phyloP scores from a whole-genome alignment of 164 flowering plant genomes.

The Stephania yunnanensis region DNA sequence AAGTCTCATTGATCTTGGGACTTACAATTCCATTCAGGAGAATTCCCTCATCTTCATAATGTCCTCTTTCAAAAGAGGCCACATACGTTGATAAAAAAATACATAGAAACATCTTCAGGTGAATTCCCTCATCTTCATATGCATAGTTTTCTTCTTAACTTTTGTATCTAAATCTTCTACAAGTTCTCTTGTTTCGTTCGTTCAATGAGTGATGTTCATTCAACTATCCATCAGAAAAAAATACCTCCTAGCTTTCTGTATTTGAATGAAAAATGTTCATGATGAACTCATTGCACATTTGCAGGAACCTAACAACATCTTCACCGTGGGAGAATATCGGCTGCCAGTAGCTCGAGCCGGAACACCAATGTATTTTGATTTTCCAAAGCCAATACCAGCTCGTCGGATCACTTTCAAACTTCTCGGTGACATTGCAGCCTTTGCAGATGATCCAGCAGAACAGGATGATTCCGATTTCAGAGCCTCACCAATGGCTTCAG shows the following conservation, averaged over 20 bases:
- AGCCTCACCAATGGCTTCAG: slow-evolving; percentile 42
- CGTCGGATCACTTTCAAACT: slow-evolving; percentile 60
- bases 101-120: no score
- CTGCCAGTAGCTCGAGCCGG: slow-evolving; percentile 75
- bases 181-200: no score
- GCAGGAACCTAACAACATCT: slow-evolving; percentile 61
- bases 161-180: no score
- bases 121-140: no score
- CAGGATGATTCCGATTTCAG: slow-evolving; percentile 52
- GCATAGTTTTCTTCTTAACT: no score
- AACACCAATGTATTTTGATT: slow-evolving; percentile 88
- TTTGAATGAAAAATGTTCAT: background rate
- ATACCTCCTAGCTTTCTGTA: background rate
- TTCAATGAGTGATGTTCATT: background rate
- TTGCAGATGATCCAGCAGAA: slow-evolving; percentile 69
- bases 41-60: no score
- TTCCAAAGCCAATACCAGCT: slow-evolving; percentile 59
- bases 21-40: no score
- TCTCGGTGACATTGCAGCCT: slow-evolving; percentile 81
- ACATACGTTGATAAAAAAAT: no score
- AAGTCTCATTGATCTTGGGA: no score
- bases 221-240: background rate
- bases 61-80: no score
- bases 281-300: slow-evolving; percentile 7
- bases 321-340: slow-evolving; percentile 67